phyloP scores from a whole-genome alignment of 306 rosid genomes.

The Dalbergia cochinchinensis region DNA sequence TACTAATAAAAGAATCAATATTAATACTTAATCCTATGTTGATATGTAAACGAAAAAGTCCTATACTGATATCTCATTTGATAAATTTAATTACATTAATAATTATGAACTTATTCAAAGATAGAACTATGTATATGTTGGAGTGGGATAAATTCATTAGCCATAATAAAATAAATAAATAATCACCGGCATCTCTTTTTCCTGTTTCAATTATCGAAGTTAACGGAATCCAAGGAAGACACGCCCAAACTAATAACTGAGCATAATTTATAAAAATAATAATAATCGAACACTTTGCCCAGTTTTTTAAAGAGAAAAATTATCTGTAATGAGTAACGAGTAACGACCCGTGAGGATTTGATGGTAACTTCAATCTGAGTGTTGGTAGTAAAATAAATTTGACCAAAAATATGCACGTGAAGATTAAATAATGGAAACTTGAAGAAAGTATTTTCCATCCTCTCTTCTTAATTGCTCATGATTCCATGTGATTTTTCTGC shows the following conservation, averaged over 20 bases:
- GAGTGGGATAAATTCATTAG: neutral
- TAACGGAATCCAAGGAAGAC: neutral
- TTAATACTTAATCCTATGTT: neutral
- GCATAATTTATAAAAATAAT: neutral
- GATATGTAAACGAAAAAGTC: no score
- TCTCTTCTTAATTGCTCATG: conserved; percentile 22
- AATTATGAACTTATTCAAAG: no score
- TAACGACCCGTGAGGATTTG: conserved; percentile 17
- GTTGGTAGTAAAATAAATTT: conserved; percentile 10
- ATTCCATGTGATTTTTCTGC: conserved; percentile 46
- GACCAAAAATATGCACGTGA: conserved; percentile 6
- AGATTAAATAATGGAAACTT: conserved; percentile 21
- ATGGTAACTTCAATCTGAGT: conserved; percentile 28
- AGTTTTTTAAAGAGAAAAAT: conserved; percentile 1
- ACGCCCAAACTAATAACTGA: neutral
- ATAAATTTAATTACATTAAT: neutral
- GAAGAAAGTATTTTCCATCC: conserved; percentile 14
- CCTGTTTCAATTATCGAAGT: neutral
- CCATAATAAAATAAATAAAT: no score
- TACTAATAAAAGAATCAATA: neutral
- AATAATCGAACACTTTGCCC: neutral
- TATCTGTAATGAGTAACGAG: neutral
- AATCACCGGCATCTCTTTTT: no score
- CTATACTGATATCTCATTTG: neutral
- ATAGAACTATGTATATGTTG: neutral